Conservation (phyloP, 495 filamentous ascomycete species). For the Lichina pygmaea region DNA sequence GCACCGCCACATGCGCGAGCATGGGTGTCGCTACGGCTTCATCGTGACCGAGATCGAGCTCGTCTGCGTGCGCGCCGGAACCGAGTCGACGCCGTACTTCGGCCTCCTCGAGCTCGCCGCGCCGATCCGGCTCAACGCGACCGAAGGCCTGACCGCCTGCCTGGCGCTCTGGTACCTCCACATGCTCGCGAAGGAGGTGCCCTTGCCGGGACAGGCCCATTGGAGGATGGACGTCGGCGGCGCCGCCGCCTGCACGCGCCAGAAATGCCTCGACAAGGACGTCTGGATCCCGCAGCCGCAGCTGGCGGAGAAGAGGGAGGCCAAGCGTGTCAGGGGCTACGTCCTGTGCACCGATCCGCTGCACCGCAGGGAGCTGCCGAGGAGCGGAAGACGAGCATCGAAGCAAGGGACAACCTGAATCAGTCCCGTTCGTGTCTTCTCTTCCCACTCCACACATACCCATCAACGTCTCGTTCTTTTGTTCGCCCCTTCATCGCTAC, state of each 20-base stretch:
- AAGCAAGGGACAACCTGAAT: too few relatives aligned
- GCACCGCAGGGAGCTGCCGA: constrained; percentile 21
- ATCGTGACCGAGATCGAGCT: constrained; percentile 90
- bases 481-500: too few relatives aligned
- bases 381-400: background rate
- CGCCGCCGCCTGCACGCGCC: constrained; percentile 46
- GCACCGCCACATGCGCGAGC: constrained; percentile 74
- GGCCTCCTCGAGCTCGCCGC: constrained; percentile 56
- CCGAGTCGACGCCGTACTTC: constrained; percentile 47
- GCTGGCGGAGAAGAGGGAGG: constrained; percentile 56
- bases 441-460: too few relatives aligned
- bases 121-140: constrained; percentile 16
- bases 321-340: constrained; percentile 63
- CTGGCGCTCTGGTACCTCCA: constrained; percentile 53
- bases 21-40: constrained; percentile 78
- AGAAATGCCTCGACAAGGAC: constrained; percentile 42
- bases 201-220: constrained; percentile 33
- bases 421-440: too few relatives aligned
- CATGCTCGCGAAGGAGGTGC: constrained; percentile 56
- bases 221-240: constrained; percentile 61
- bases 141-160: constrained; percentile 32
- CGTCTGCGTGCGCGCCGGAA: constrained; percentile 59
- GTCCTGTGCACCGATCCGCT: constrained; percentile 52
- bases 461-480: too few relatives aligned
- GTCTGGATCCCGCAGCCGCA: constrained; percentile 72